Percentiles rank a stretch among this genome's conserved stretches.
phyloP scores from a whole-genome alignment of 1,284 basidiomycete genomes.

The Irpex lacteus region DNA sequence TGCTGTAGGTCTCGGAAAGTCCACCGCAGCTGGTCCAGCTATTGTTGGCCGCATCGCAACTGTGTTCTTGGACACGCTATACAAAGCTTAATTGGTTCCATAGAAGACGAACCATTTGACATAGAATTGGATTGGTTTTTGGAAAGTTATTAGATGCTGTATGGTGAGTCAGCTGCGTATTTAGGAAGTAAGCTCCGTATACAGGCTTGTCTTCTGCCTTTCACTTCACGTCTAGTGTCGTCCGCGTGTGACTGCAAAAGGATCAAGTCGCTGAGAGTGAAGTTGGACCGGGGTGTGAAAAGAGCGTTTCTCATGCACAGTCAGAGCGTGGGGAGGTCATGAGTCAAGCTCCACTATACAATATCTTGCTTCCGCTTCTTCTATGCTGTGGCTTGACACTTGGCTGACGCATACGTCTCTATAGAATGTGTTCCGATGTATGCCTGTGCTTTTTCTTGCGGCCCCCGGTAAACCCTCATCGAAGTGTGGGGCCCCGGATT shows the following conservation, averaged over 20 bases:
- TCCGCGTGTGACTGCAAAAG: background rate
- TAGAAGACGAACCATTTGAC: background rate
- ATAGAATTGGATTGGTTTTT: background rate
- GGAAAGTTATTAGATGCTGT: background rate
- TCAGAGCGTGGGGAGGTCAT: background rate
- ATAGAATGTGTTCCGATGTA: background rate
- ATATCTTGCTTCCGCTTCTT: background rate
- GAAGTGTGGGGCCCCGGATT: background rate
- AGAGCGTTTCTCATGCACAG: background rate
- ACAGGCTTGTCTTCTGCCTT: background rate
- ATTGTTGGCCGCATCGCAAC: conserved; percentile 85
- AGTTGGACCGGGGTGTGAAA: background rate
- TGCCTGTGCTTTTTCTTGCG: background rate
- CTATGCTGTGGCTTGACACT: background rate
- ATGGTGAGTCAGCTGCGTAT: background rate
- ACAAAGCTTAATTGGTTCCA: conserved; percentile 60
- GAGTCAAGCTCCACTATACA: background rate
- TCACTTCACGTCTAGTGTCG: background rate
- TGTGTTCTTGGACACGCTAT: conserved; percentile 80
- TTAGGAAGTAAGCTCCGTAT: background rate
- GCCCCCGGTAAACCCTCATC: background rate
- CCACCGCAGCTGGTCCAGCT: conserved; percentile 78
- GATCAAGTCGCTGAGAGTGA: background rate
- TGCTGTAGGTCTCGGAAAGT: conserved; percentile 76
- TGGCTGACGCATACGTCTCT: background rate